phyloP scores from a whole-genome alignment of 345 rosid species.

The Eucalyptus victrix region DNA sequence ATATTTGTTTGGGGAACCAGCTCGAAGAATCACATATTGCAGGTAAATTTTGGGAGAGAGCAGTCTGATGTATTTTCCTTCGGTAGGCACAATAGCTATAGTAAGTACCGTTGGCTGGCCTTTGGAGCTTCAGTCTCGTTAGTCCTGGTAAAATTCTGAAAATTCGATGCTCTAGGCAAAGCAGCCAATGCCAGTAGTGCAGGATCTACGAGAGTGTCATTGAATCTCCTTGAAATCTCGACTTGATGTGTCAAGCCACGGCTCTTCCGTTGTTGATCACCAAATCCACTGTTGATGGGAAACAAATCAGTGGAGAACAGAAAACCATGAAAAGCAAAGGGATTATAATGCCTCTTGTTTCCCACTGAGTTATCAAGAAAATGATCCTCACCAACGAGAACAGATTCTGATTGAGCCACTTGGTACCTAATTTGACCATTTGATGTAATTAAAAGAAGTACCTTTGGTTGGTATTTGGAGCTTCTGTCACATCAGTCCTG shows the following conservation, averaged over 20 bases:
- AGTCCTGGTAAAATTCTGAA: neutral
- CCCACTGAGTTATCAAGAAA: neutral
- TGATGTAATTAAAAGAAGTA: neutral
- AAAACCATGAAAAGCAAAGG: neutral
- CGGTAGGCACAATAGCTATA: neutral
- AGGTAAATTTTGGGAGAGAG: neutral
- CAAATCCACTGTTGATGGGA: neutral
- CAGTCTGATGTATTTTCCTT: neutral
- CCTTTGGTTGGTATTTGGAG: neutral
- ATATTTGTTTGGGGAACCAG: neutral
- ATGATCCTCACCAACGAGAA: neutral
- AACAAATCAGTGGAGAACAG: neutral
- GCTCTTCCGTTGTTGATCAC: neutral
- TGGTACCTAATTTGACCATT: neutral
- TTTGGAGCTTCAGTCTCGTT: neutral
- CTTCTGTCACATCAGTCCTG: neutral
- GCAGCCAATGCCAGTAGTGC: conserved; percentile 7
- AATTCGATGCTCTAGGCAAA: neutral
- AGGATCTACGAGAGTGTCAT: neutral
- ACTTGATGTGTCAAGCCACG: neutral
- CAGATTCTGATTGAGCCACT: neutral
- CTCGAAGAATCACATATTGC: neutral
- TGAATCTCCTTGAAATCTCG: neutral
- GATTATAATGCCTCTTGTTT: neutral
- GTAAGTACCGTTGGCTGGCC: neutral